Base-by-base conservation (phyloP, 148 eudicot genomes). In the Salicornia ramosissima region DNA sequence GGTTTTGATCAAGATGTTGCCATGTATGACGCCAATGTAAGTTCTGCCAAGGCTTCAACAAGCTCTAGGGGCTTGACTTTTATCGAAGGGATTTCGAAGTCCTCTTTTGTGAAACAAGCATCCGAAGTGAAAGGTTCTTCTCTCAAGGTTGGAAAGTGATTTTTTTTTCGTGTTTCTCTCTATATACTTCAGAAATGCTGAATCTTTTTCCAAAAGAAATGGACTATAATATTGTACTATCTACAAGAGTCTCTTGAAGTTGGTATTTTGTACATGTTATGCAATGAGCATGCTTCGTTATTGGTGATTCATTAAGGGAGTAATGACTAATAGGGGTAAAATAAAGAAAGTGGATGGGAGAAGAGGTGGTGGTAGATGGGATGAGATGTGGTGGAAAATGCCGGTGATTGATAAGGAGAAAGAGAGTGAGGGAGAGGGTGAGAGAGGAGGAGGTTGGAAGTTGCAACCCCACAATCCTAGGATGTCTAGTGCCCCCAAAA, bases 31-130 rank as follows among this genome's bases (percentile, higher is more conserved):
- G 90, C 85, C 57, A 80, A 80, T 75, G 50, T 88, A 71, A 85
- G 77, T 82, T 76, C 88, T 19, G 46, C 75, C 21, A 93, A 85
- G 81, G 80, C 92, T 70, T 80, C 89, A 52, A 72, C 85, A 55
- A 85, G 87, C 78, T 62, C 84, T 57, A 85, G 88, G 72, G 96
- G 96, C 75, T 78, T 90, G 70, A 85, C 78, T 65, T 84, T 86
- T 64, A 93, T 93, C 54, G 98, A 93, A 75, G 96, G 98, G 40
- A 76, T 93, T 72, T 90, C 96, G 56, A 93, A 93, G 75, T 84
- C 94, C 72, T 88, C 96, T 16, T 88, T 78, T 75, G 78, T 93
- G 49, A 90, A 88, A 75, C 92, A 88, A 75, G 90, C 92, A 56
- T 70, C 89, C 73, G 98, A 93, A 66, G 64, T 93, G 58, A 80